Conservation (phyloP, 2,329 filamentous ascomycete species). For the Periconia sp. region DNA sequence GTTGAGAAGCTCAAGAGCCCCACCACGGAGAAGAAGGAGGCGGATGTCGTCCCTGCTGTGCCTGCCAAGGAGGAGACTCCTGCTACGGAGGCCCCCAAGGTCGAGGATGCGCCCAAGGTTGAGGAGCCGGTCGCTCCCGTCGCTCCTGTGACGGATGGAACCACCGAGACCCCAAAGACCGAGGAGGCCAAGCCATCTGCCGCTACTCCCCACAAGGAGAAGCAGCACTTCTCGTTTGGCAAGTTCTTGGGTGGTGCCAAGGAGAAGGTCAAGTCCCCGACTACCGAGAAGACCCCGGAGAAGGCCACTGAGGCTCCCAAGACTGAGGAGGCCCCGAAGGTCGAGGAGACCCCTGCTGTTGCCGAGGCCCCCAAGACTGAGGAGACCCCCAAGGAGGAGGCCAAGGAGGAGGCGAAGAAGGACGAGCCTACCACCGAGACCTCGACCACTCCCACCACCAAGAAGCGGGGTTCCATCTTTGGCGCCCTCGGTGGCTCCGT, state of each 20-base stretch:
- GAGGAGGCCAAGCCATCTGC: slow-evolving; percentile 35
- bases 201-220: slow-evolving; percentile 54
- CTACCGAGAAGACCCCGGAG: slow-evolving; percentile 36
- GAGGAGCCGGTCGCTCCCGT: slow-evolving; percentile 48
- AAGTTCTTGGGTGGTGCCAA: slow-evolving; percentile 56
- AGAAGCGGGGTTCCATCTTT: slow-evolving; percentile 88
- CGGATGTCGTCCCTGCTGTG: slow-evolving; percentile 61
- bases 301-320: slow-evolving; percentile 46
- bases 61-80: slow-evolving; percentile 56
- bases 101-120: slow-evolving; percentile 41
- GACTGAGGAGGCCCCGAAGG: slow-evolving; percentile 47
- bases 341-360: slow-evolving; percentile 40
- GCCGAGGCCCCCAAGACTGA: slow-evolving; percentile 41
- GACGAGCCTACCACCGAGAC: slow-evolving; percentile 49
- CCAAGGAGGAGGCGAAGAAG: slow-evolving; percentile 43
- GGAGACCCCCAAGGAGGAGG: slow-evolving; percentile 51
- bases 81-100: slow-evolving; percentile 40
- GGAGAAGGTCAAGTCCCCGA: slow-evolving; percentile 57
- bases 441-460: slow-evolving; percentile 57
- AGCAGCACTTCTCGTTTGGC: slow-evolving; percentile 60
- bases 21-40: slow-evolving; percentile 70
- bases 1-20: slow-evolving; percentile 64
- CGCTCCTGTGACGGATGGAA: slow-evolving; percentile 12
- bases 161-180: slow-evolving; percentile 29
- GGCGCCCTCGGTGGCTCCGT: slow-evolving; percentile 69